These are phyloP conservation scores for Dothistroma septosporum DNA, from an alignment of 2,329 filamentous ascomycete species.

Conservation along the genomic window DNA sequence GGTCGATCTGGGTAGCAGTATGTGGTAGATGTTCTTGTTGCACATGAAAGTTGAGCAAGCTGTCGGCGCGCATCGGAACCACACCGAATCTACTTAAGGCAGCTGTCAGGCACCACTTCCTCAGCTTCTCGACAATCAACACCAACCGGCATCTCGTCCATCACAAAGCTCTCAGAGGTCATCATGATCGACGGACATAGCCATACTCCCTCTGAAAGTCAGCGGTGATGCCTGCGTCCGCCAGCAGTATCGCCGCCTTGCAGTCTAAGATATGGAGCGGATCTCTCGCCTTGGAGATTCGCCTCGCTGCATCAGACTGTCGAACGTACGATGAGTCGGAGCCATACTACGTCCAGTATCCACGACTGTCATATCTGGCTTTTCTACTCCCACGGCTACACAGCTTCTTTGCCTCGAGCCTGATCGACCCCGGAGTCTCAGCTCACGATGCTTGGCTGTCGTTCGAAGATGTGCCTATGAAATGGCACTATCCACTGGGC, in stretches of 20 bases:
- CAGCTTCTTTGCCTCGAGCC: conserved; percentile 55
- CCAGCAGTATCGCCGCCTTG: conserved; percentile 34
- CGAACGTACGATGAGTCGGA: conserved; percentile 57
- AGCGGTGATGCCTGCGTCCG: conserved; percentile 27
- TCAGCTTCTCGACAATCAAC: not conserved
- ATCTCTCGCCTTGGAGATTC: conserved; percentile 57
- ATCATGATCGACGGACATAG: not conserved
- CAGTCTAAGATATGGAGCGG: conserved; percentile 56
- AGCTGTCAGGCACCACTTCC: not conserved
- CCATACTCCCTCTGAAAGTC: not conserved
- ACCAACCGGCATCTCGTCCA: not conserved
- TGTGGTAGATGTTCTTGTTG: conserved; percentile 9
- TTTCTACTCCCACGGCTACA: conserved; percentile 60
- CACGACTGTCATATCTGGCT: conserved; percentile 65
- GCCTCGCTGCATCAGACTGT: conserved; percentile 56
- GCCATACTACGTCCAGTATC: conserved; percentile 59
- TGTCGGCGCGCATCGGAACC: not conserved
- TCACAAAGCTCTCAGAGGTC: not conserved
- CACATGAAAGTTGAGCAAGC: not conserved
- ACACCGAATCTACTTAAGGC: not conserved
- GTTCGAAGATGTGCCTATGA: conserved; percentile 63
- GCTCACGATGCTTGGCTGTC: conserved; percentile 59
- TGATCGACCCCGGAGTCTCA: conserved; percentile 56
- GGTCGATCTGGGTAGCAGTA: conserved; percentile 1
- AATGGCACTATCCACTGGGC: conserved; percentile 68